These are phyloP conservation scores for Pythium vanterpoolii DNA, from an alignment of 352 stramenopile genomes.

Conservation along the genomic window DNA sequence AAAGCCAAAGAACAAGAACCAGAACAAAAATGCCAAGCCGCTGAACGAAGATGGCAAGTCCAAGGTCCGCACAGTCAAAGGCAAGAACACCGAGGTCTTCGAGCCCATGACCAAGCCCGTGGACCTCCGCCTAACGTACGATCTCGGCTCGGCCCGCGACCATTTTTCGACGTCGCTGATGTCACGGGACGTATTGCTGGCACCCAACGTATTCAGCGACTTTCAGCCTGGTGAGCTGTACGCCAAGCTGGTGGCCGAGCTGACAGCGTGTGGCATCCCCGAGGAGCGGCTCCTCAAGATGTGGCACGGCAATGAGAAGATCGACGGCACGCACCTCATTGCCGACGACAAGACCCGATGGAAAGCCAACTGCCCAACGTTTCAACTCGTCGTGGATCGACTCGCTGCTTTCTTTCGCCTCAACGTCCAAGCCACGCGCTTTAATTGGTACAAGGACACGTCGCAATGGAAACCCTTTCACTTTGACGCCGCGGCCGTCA, in stretches of 20 bases:
- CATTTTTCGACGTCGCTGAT: slow-evolving; percentile 58
- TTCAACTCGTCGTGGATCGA: slow-evolving; percentile 75
- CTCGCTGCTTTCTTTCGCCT: slow-evolving; percentile 89
- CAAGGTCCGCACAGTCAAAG: slow-evolving; percentile 34
- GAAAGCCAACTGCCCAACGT: slow-evolving; percentile 73
- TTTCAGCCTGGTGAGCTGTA: slow-evolving; percentile 74
- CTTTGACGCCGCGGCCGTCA: slow-evolving; percentile 92
- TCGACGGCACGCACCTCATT: slow-evolving; percentile 92
- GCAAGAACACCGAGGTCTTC: slow-evolving; percentile 79
- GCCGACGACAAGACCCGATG: slow-evolving; percentile 86
- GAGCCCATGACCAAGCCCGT: slow-evolving; percentile 65
- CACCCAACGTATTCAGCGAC: slow-evolving; percentile 72
- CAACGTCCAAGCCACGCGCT: slow-evolving; percentile 87
- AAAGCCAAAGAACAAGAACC: neutral
- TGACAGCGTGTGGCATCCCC: slow-evolving; percentile 64
- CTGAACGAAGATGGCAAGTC: neutral
- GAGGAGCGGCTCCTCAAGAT: slow-evolving; percentile 70
- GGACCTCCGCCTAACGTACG: slow-evolving; percentile 69
- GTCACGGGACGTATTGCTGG: slow-evolving; percentile 60
- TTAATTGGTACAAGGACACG: slow-evolving; percentile 95
- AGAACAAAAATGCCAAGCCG: slow-evolving; percentile 10
- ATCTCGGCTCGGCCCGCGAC: slow-evolving; percentile 49
- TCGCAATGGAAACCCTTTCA: slow-evolving; percentile 94
- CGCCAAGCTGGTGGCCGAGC: slow-evolving; percentile 56
- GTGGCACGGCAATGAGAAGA: slow-evolving; percentile 85